phyloP scores from a whole-genome alignment of 1,284 basidiomycete species.

The Moesziomyces antarcticus region DNA sequence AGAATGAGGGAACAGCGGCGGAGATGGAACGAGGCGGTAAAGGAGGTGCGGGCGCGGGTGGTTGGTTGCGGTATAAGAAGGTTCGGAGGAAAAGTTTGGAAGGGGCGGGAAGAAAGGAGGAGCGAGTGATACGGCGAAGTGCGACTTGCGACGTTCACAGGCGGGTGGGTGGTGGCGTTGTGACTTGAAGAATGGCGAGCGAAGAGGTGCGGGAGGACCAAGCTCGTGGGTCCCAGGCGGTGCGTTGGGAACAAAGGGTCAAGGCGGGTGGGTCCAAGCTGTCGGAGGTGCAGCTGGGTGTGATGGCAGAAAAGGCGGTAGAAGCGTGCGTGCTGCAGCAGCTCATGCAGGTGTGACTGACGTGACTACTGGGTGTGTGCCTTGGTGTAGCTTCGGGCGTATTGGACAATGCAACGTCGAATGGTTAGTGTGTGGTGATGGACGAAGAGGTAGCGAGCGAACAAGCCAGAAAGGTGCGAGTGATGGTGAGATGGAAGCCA shows the following conservation, averaged over 20 bases:
- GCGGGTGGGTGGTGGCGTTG: constrained; percentile 16
- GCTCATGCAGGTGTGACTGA: constrained; percentile 18
- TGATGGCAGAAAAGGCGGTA: constrained; percentile 26
- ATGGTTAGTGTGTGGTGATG: not conserved
- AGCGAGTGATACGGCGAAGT: constrained; percentile 1
- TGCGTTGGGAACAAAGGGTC: constrained; percentile 1
- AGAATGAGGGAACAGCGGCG: too few species aligned
- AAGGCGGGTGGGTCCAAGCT: not conserved
- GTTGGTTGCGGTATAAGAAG: too few species aligned
- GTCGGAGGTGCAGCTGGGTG: not conserved
- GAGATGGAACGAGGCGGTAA: too few species aligned
- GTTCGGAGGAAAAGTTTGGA: too few species aligned
- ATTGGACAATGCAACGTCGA: constrained; percentile 8
- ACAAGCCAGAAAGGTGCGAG: too few species aligned
- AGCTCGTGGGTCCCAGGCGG: too few species aligned
- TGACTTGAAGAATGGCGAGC: constrained; percentile 33
- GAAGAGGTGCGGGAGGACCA: constrained; percentile 2
- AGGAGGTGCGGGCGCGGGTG: too few species aligned
- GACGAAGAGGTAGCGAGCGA: too few species aligned
- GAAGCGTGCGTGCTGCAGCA: constrained; percentile 21
- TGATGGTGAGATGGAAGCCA: too few species aligned
- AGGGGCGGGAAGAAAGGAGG: too few species aligned
- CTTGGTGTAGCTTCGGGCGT: constrained; percentile 5
- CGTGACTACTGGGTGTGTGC: constrained; percentile 10
- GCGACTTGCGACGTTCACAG: constrained; percentile 30